A percentile compares a stretch with the other conserved stretches of the same genome.
Conservation (phyloP, 352 stramenopile genomes). For the Aphanomyces invadans region DNA sequence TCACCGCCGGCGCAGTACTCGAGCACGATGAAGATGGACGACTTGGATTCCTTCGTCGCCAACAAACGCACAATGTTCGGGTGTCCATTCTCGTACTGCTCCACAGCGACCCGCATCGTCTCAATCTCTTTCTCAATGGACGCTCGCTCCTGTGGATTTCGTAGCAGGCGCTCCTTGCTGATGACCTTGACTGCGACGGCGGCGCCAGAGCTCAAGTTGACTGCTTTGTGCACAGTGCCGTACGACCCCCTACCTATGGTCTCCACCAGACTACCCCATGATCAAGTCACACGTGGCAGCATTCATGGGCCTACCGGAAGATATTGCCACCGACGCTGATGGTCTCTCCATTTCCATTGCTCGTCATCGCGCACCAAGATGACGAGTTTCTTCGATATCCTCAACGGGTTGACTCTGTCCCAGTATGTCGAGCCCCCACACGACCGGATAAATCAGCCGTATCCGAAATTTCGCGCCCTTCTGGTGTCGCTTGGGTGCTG, state of each 20-base stretch:
- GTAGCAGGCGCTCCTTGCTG: constrained; percentile 55
- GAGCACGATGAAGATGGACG: constrained; percentile 77
- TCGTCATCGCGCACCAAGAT: constrained; percentile 1
- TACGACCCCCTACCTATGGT: constrained; percentile 76
- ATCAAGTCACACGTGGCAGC: constrained; percentile 12
- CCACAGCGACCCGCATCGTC: constrained; percentile 75
- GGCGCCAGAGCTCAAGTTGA: constrained; percentile 64
- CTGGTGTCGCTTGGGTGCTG: neutral
- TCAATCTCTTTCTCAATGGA: constrained; percentile 84
- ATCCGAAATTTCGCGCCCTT: neutral
- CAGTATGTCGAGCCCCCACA: neutral
- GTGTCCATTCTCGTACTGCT: constrained; percentile 81
- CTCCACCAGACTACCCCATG: constrained; percentile 52
- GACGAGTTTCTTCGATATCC: constrained; percentile 11
- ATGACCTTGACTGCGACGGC: constrained; percentile 79
- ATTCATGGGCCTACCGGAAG: constrained; percentile 66
- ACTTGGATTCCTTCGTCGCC: constrained; percentile 73
- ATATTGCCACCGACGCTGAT: constrained; percentile 76
- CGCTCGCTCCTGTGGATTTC: constrained; percentile 57
- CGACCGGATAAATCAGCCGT: neutral
- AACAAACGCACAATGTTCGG: constrained; percentile 73
- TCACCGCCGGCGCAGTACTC: constrained; percentile 75
- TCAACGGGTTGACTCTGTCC: neutral
- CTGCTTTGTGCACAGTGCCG: constrained; percentile 78
- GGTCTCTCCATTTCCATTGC: constrained; percentile 49